Percentiles rank a stretch among this genome's conserved stretches.
These are phyloP conservation scores for Panaeolus papilionaceus DNA, from an alignment of 768 basidiomycete genomes.

Conservation along the genomic window DNA sequence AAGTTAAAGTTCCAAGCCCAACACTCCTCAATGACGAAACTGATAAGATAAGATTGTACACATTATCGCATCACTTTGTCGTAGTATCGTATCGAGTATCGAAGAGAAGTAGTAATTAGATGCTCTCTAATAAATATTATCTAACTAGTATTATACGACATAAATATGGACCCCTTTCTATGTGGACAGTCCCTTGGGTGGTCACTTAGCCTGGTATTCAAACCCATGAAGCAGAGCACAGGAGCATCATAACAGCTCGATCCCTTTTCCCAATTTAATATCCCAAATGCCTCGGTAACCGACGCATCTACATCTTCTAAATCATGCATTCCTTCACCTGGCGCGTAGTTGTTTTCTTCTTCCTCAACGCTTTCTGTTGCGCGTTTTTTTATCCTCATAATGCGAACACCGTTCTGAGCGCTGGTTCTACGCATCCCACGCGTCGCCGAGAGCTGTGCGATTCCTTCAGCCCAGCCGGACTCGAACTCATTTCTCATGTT, in stretches of 20 bases:
- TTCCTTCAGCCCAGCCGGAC: constrained; percentile 67
- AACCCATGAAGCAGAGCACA: constrained; percentile 48
- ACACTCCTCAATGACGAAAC: constrained; percentile 12
- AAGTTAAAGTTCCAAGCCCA: not conserved
- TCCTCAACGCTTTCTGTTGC: constrained; percentile 27
- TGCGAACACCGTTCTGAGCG: constrained; percentile 49
- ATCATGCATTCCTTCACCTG: constrained; percentile 42
- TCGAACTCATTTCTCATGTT: constrained; percentile 58
- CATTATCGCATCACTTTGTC: not conserved
- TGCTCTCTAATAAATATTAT: not conserved
- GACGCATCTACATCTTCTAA: constrained; percentile 39
- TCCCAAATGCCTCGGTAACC: constrained; percentile 38
- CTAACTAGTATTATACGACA: not conserved
- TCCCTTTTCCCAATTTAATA: constrained; percentile 22
- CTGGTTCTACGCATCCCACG: constrained; percentile 52
- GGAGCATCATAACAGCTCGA: constrained; percentile 31
- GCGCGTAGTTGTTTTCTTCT: constrained; percentile 21
- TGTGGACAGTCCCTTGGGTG: not conserved
- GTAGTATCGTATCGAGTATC: too few species aligned
- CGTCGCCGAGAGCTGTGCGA: constrained; percentile 56
- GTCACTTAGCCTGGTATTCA: not conserved
- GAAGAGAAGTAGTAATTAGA: not conserved
- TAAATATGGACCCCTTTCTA: not conserved
- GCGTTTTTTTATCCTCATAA: constrained; percentile 39
- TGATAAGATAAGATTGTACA: constrained; percentile 25